phyloP scores from a whole-genome alignment of 768 basidiomycete genomes.

The Psilocybe tampanensis region DNA sequence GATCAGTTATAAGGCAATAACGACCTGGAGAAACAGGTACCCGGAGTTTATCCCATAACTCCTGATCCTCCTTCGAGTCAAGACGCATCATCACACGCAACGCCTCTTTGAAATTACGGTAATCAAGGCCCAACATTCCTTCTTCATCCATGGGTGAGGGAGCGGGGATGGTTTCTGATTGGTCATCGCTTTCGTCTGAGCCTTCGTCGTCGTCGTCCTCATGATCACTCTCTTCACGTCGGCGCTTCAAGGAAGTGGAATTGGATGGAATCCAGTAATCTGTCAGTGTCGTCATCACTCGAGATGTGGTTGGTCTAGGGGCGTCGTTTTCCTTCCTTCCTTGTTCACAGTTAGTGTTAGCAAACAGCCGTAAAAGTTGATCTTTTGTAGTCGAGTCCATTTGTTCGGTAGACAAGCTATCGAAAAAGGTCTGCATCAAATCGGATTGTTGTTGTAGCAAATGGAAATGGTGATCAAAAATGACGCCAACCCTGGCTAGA shows the following conservation, averaged over 20 bases:
- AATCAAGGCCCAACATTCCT: constrained; percentile 2
- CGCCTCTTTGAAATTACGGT: not conserved
- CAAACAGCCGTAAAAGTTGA: constrained; percentile 5
- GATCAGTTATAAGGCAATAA: not conserved
- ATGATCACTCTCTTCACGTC: too few species aligned
- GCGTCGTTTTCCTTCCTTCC: not conserved
- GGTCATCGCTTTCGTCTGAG: not conserved
- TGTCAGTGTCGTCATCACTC: too few species aligned
- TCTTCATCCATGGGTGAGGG: constrained; percentile 1
- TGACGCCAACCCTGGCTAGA: constrained; percentile 13
- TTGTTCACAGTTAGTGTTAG: not conserved
- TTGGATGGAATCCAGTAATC: not conserved
- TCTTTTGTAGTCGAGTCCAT: constrained; percentile 5
- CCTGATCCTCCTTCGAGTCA: constrained; percentile 10
- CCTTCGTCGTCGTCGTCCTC: not conserved
- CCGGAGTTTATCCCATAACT: constrained; percentile 10
- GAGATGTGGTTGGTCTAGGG: too few species aligned
- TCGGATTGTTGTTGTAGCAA: constrained; percentile 7
- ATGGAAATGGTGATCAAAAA: constrained; percentile 19
- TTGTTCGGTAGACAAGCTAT: not conserved
- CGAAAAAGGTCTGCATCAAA: constrained; percentile 5
- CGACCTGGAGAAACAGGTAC: not conserved
- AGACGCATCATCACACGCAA: constrained; percentile 13
- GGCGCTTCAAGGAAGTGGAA: too few species aligned
- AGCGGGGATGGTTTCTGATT: not conserved